These are phyloP conservation scores for Chiua sp. DNA, from an alignment of 1,284 basidiomycete genomes.

Conservation along the genomic window DNA sequence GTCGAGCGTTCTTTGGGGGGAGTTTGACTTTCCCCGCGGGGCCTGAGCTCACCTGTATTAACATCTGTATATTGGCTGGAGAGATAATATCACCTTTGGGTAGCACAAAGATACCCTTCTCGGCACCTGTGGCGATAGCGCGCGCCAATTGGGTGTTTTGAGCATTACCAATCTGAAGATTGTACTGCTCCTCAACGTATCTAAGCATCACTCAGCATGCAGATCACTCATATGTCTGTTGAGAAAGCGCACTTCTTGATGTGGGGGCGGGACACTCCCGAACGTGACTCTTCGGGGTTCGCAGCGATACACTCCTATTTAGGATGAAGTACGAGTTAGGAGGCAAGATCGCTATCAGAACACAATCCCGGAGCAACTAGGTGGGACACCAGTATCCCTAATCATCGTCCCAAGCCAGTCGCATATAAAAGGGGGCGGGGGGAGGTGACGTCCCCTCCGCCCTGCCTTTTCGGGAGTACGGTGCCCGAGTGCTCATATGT, in stretches of 20 bases:
- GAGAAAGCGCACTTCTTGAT: constrained; percentile 80
- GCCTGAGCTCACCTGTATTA: constrained; percentile 46
- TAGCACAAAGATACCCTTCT: constrained; percentile 81
- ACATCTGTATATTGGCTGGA: constrained; percentile 3
- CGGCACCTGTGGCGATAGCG: constrained; percentile 81
- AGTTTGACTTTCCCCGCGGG: constrained; percentile 87
- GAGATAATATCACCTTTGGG: constrained; percentile 74
- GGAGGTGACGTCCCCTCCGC: constrained; percentile 38
- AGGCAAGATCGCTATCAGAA: constrained; percentile 12
- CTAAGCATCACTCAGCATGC: constrained; percentile 41
- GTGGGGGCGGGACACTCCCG: constrained; percentile 87
- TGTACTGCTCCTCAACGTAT: constrained; percentile 82
- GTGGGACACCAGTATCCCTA: not conserved
- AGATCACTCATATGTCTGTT: constrained; percentile 12
- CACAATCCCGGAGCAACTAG: constrained; percentile 4
- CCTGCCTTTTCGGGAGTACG: constrained; percentile 48
- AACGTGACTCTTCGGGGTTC: constrained; percentile 78
- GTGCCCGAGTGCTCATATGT: constrained; percentile 12
- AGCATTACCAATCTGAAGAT: constrained; percentile 76
- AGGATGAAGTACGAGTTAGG: constrained; percentile 26
- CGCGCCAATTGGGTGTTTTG: constrained; percentile 83
- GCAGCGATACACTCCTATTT: constrained; percentile 81
- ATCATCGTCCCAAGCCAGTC: constrained; percentile 16
- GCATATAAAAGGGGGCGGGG: constrained; percentile 10
- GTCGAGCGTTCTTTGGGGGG: constrained; percentile 62